Percentiles rank a stretch among this genome's conserved stretches.
These are phyloP conservation scores for Yamadazyma friedrichii DNA, from an alignment of 1,139 yeast genomes.

Conservation along the genomic window DNA sequence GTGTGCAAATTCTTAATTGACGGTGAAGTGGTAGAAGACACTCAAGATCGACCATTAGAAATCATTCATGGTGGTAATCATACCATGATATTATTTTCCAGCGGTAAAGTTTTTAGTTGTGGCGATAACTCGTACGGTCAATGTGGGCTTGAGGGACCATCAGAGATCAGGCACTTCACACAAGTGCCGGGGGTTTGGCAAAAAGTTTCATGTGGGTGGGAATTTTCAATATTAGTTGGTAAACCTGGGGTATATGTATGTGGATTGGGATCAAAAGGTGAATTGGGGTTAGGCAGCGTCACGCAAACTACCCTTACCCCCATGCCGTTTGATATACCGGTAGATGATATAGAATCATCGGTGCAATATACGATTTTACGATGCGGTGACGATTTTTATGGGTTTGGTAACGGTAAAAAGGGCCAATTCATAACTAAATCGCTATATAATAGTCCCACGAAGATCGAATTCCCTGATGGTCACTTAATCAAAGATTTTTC, in stretches of 20 bases:
- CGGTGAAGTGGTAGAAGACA: constrained; percentile 8
- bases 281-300: constrained; percentile 58
- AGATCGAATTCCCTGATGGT: constrained; percentile 18
- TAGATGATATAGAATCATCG: constrained; percentile 42
- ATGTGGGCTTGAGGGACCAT: constrained; percentile 30
- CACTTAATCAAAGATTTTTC: constrained; percentile 17
- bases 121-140: constrained; percentile 66
- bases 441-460: constrained; percentile 26
- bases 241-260: constrained; percentile 45
- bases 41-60: constrained; percentile 15
- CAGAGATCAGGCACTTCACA: constrained; percentile 17
- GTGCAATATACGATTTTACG: constrained; percentile 56
- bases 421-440: constrained; percentile 57
- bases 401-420: constrained; percentile 83
- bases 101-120: constrained; percentile 53
- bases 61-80: constrained; percentile 87
- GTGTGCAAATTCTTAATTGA: constrained; percentile 22
- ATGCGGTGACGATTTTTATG: constrained; percentile 48
- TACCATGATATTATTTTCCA: constrained; percentile 55
- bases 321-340: constrained; percentile 16
- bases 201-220: constrained; percentile 74
- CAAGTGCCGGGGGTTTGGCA: constrained; percentile 37
- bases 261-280: constrained; percentile 74
- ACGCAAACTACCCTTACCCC: constrained; percentile 16
- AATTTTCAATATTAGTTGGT: constrained; percentile 57